A percentile compares a stretch with the other conserved stretches of the same genome.
These are phyloP conservation scores for Drosera spatulata DNA, from an alignment of 179 eudicot species.

Conservation along the genomic window DNA sequence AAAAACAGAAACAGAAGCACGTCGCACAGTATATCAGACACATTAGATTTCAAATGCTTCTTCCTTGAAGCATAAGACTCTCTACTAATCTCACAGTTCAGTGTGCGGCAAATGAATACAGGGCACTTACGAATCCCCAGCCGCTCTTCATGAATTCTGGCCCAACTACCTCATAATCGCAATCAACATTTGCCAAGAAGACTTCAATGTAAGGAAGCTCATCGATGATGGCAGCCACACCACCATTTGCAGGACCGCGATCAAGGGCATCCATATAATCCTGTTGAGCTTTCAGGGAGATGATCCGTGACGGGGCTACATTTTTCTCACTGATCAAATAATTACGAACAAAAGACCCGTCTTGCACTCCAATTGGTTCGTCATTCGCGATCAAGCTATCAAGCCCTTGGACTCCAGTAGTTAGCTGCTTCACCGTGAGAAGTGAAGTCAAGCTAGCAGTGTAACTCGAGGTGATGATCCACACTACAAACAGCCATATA, in stretches of 20 bases:
- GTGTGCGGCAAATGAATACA: neutral
- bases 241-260: slow-evolving; percentile 44
- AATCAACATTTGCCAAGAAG: slow-evolving; percentile 19
- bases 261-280: slow-evolving; percentile 11
- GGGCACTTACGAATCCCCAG: slow-evolving; percentile 43
- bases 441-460: slow-evolving; percentile 13
- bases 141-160: slow-evolving; percentile 30
- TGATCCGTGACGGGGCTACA: slow-evolving; percentile 6
- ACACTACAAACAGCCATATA: slow-evolving; percentile 13
- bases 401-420: slow-evolving; percentile 5
- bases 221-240: slow-evolving; percentile 61
- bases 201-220: slow-evolving; percentile 55
- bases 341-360: slow-evolving; percentile 12
- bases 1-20: too few relatives aligned
- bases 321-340: slow-evolving; percentile 11
- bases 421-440: slow-evolving; percentile 9
- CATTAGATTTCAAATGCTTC: too few relatives aligned
- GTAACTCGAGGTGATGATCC: slow-evolving; percentile 14
- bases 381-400: slow-evolving; percentile 13
- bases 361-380: slow-evolving; percentile 10
- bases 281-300: neutral
- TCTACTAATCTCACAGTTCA: too few relatives aligned
- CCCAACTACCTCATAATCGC: slow-evolving; percentile 17
- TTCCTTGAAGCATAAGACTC: too few relatives aligned
- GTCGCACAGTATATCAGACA: too few relatives aligned